phyloP scores from a whole-genome alignment of 208 protist genomes.

The Crithidia thermophila region DNA sequence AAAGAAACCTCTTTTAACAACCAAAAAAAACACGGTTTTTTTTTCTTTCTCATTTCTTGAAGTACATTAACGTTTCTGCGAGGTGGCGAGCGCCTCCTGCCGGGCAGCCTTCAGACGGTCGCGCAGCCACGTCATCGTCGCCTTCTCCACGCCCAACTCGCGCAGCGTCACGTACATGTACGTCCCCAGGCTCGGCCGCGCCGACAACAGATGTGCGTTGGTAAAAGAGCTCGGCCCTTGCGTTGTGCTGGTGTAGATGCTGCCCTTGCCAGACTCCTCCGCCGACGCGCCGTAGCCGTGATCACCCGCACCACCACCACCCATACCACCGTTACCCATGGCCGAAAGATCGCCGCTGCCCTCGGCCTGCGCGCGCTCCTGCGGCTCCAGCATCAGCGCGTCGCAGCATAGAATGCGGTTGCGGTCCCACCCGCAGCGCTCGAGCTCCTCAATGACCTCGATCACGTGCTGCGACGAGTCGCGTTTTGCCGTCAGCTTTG shows the following conservation, averaged over 20 bases:
- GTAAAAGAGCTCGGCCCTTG: conserved; percentile 53
- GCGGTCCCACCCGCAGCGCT: conserved; percentile 67
- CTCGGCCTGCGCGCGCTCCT: conserved; percentile 27
- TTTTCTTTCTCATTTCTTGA: background rate
- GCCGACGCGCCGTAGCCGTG: background rate
- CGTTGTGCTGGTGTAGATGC: conserved; percentile 43
- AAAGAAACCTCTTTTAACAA: too few species aligned
- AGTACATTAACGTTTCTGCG: background rate
- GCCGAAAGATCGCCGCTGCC: conserved; percentile 10
- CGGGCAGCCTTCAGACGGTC: conserved; percentile 40
- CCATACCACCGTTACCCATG: background rate
- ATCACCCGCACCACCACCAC: background rate
- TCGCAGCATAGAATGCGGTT: conserved; percentile 54
- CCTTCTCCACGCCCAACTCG: conserved; percentile 62
- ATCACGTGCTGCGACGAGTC: conserved; percentile 42
- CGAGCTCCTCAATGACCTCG: conserved; percentile 54
- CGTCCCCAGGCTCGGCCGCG: conserved; percentile 45
- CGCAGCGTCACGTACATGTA: conserved; percentile 76
- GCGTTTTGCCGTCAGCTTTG: conserved; percentile 35
- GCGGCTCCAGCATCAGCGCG: conserved; percentile 43
- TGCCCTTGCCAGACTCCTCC: conserved; percentile 12
- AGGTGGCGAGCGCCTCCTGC: conserved; percentile 24
- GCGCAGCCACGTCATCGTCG: conserved; percentile 55
- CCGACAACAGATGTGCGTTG: conserved; percentile 31
- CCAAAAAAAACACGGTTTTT: too few species aligned